Percentiles rank a stretch among this genome's conserved stretches.
Conservation (phyloP, 495 filamentous ascomycete genomes). For the Annulohypoxylon maeteangense region DNA sequence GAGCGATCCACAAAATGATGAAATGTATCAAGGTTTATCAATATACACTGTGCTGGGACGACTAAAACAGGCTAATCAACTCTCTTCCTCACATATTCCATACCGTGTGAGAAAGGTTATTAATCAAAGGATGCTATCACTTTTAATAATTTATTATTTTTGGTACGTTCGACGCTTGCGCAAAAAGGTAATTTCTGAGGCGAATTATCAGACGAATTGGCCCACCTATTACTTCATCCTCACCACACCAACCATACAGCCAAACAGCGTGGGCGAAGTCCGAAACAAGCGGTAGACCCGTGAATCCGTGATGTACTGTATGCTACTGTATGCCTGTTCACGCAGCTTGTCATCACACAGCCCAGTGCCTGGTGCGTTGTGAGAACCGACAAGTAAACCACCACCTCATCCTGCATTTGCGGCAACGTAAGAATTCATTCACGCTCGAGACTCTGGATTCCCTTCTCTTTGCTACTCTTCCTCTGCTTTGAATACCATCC, state of each 20-base stretch:
- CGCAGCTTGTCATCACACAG: slow-evolving; percentile 39
- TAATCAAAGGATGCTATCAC: slow-evolving; percentile 1
- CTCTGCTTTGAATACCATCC: slow-evolving; percentile 3
- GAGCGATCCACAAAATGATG: slow-evolving; percentile 7
- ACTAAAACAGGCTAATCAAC: not conserved
- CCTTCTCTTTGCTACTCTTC: slow-evolving; percentile 10
- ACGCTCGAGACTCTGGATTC: not conserved
- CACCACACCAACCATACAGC: slow-evolving; percentile 39
- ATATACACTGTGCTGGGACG: slow-evolving; percentile 1
- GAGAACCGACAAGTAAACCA: slow-evolving; percentile 31
- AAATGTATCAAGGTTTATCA: not conserved
- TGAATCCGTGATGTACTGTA: slow-evolving; percentile 33
- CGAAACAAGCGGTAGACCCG: slow-evolving; percentile 40
- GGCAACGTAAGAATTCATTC: slow-evolving; percentile 37
- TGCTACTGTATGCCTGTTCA: slow-evolving; percentile 3
- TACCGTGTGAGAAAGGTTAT: slow-evolving; percentile 2
- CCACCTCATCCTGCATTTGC: slow-evolving; percentile 41
- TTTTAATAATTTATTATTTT: slow-evolving; percentile 12
- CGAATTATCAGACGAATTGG: slow-evolving; percentile 34
- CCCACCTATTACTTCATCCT: slow-evolving; percentile 46
- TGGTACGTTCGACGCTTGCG: slow-evolving; percentile 15
- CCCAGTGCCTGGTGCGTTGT: slow-evolving; percentile 23
- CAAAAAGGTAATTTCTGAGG: slow-evolving; percentile 33
- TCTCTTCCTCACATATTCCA: not conserved
- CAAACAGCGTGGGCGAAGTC: slow-evolving; percentile 36